Conservation (phyloP, 2,329 filamentous ascomycete genomes). For the Aspergillus calidoustus region DNA sequence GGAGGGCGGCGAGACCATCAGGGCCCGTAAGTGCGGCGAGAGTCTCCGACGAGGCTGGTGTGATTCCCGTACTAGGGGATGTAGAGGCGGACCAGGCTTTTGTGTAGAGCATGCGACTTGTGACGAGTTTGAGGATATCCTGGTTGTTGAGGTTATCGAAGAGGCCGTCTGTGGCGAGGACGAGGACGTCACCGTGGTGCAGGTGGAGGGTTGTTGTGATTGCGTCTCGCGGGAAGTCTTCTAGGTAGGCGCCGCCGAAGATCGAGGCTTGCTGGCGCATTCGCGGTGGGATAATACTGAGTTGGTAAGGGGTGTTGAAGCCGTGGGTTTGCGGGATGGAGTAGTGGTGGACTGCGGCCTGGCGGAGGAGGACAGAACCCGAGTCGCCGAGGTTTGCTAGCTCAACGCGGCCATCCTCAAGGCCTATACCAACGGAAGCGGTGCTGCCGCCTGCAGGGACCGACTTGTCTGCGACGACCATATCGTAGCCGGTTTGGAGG, state of each 20-base stretch:
- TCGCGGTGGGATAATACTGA: slow-evolving; percentile 81
- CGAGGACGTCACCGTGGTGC: slow-evolving; percentile 87
- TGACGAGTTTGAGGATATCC: slow-evolving; percentile 82
- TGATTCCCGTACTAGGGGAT: slow-evolving; percentile 61
- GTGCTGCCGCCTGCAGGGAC: slow-evolving; percentile 88
- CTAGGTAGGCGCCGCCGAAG: slow-evolving; percentile 80
- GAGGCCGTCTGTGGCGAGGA: slow-evolving; percentile 93
- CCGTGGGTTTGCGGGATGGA: slow-evolving; percentile 90
- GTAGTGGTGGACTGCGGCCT: slow-evolving; percentile 81
- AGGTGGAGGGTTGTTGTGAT: slow-evolving; percentile 76
- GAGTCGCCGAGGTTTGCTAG: slow-evolving; percentile 96
- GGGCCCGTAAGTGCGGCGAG: slow-evolving; percentile 59
- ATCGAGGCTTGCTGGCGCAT: slow-evolving; percentile 79
- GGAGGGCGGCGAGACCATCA: slow-evolving; percentile 44
- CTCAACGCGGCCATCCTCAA: slow-evolving; percentile 74
- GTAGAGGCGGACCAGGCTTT: slow-evolving; percentile 73
- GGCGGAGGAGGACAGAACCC: slow-evolving; percentile 83
- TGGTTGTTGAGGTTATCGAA: slow-evolving; percentile 95
- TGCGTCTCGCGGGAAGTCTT: slow-evolving; percentile 83
- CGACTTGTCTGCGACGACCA: slow-evolving; percentile 72
- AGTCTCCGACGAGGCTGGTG: slow-evolving; percentile 59
- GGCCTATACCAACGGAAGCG: slow-evolving; percentile 81
- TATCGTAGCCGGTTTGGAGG: slow-evolving; percentile 83
- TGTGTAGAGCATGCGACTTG: slow-evolving; percentile 71
- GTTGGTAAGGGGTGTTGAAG: slow-evolving; percentile 96